Evolutionary conservation across 1,284 basidiomycete genomes (phyloP), one percentile per base, ranked within the genome.

Genomic region (Hypsizygus ulmarius): DNA sequence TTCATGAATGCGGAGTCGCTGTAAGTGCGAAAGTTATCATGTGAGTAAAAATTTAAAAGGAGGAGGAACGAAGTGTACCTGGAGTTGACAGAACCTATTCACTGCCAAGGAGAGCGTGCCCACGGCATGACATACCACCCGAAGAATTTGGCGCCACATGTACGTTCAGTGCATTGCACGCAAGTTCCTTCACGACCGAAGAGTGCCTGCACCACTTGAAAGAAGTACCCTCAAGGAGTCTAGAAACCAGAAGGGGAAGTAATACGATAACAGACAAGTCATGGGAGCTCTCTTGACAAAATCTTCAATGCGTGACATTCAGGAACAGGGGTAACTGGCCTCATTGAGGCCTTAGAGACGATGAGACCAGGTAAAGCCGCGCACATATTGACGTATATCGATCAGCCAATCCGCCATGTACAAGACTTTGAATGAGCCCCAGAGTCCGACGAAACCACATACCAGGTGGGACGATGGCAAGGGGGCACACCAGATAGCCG

Each of bases 211-310:
- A 32, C 29, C 33, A n/a, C 41, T 30, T 33, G 32, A 47, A 42
- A 39, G 28, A 28, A 18, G 43, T 45, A 52, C 45, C 46, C 41
- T 52, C 34, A 48, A 38, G 28, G 41, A n/a, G 27, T 3, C 37
- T 14, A 45, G 29, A 44, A 34, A 30, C 55, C 47, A 9, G 48
- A 54, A 54, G 52, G 54, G 53, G 54, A 50, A 49, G 30, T 14
- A 6, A 44, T 25, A 38, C 12, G 29, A 49, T 40, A 45, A 35
- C 35, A 36, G 34, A 38, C 28, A 39, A 43, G 51, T 56, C 54
- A 53, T 49, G 49, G 25, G 46, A 47, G 37, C 36, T 43, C 32
- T 33, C 27, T 5, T 45, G 42, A 45, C 44, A n/a, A 43, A 45
- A 39, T 38, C 43, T 30, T 53, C 28, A 27, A 39, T 32, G 14